Base-by-base conservation (phyloP, 176 grass and related monocot genomes). In the bread wheat (Triticum aestivum) region DNA sequence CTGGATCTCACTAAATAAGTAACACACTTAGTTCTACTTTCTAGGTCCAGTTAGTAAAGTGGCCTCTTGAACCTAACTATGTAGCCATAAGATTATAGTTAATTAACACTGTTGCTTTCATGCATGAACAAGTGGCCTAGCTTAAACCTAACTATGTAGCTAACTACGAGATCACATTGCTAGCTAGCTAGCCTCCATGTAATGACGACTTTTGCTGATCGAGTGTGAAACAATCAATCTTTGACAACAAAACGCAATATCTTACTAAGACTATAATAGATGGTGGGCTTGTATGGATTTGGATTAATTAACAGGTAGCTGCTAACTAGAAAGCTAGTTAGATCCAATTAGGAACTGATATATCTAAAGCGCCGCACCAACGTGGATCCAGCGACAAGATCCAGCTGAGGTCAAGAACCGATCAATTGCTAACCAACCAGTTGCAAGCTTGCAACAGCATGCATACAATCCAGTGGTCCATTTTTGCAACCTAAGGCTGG, bases 181-280 rank as follows among this genome's bases (percentile, higher is more conserved):
- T 63, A 78, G 14, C 65, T 39, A 37, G 27, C 12, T 59, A 59
- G 54, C 54, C 26, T 77, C 37, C 63, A 69, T 69, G 32, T 52
- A 80, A 80, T 61, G 33, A 15, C 61, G 44, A 47, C 76, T 87
- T 90, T 91, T 80, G 76, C 76, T 69, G 29, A 68, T 84, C 11
- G 82, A 80, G 80, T 56, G 79, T 84, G 67, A 79, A 83, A 58
- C 61, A 84, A 66, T 38, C 61, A 80, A 87, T 84, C 76, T 87
- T 75, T 87, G 81, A 75, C 76, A 91, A 69, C 69, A 81, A 67
- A 84, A 75, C 77, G 63, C 69, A 62, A 33, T 81, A 91, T 88
- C 81, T 85, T 32, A 91, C 38, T 39, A 69, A 77, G n/a, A 69
- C 62, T 91, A 84, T 41, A 49, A 83, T 62, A 87, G 45, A 51